Evolutionary conservation across 208 protist genomes (phyloP).

Genomic region (Herpetomonas muscarum): DNA sequence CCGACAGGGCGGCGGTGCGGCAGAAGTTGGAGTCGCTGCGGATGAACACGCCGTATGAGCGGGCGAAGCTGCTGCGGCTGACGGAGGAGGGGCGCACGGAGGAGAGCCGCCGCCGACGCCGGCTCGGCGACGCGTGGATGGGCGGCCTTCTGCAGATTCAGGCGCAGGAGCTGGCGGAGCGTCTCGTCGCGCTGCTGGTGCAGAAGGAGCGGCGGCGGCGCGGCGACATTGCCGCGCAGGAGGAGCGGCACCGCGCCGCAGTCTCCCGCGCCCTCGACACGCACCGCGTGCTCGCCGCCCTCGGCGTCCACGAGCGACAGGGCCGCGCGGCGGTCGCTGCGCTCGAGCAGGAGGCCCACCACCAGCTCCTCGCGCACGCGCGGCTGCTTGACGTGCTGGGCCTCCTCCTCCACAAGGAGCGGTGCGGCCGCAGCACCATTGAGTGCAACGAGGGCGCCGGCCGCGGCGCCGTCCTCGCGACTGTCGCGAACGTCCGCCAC

Average conservation of each 20-base stretch:
- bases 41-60: constrained; percentile 74
- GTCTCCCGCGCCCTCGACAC: constrained; percentile 15
- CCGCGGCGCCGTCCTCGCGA: constrained; percentile 10
- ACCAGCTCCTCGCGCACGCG: not conserved
- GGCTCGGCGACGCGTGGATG: constrained; percentile 23
- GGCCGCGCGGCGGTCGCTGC: constrained; percentile 26
- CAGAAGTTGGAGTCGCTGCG: constrained; percentile 56
- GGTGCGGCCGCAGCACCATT: constrained; percentile 19
- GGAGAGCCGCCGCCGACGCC: constrained; percentile 44
- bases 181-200: constrained; percentile 29
- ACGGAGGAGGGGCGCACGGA: constrained; percentile 43
- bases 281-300: constrained; percentile 22
- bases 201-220: constrained; percentile 20
- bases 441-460: constrained; percentile 28
- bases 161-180: constrained; percentile 15
- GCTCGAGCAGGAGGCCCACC: constrained; percentile 17
- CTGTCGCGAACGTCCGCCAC: constrained; percentile 11
- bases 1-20: constrained; percentile 45
- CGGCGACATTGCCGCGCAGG: not conserved
- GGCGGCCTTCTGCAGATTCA: constrained; percentile 19
- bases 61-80: constrained; percentile 50
- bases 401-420: constrained; percentile 22
- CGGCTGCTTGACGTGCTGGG: constrained; percentile 1
- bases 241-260: constrained; percentile 12
- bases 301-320: constrained; percentile 42